Conservation (phyloP, 257 asterid species). For the Fraxinus cuspidata region DNA sequence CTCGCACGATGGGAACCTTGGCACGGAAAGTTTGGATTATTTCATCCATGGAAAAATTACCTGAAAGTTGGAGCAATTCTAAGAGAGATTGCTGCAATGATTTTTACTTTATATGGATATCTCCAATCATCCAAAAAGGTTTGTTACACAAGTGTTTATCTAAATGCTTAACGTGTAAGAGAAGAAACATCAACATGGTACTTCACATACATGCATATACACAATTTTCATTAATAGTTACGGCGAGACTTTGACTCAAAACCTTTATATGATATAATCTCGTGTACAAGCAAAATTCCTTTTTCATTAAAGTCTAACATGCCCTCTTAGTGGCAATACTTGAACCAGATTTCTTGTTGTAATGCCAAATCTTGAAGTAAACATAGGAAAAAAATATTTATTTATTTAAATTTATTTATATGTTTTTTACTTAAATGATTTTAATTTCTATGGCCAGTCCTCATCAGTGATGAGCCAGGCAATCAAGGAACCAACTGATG, state of each 20-base stretch:
- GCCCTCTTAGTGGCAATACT: too few relatives aligned
- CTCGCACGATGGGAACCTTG: conserved; percentile 57
- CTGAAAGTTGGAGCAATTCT: conserved; percentile 48
- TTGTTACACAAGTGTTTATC: neutral
- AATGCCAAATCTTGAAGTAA: too few relatives aligned
- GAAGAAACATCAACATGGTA: neutral
- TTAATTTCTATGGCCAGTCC: conserved; percentile 25
- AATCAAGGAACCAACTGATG: conserved; percentile 35
- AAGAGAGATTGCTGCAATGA: conserved; percentile 49
- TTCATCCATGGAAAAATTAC: conserved; percentile 49
- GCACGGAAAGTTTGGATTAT: conserved; percentile 50
- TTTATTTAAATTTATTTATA: neutral
- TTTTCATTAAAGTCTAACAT: too few relatives aligned
- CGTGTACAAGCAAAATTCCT: too few relatives aligned
- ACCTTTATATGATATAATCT: too few relatives aligned
- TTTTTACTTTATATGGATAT: conserved; percentile 33
- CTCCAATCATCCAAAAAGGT: conserved; percentile 42
- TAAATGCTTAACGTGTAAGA: neutral
- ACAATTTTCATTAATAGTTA: neutral
- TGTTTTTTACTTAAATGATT: neutral
- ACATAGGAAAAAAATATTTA: too few relatives aligned
- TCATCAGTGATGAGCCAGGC: conserved; percentile 22
- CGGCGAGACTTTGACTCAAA: too few relatives aligned
- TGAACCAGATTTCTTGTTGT: too few relatives aligned
- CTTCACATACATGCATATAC: neutral